Conservation (phyloP, 2,329 filamentous ascomycete genomes). For the Coniella vitis region DNA sequence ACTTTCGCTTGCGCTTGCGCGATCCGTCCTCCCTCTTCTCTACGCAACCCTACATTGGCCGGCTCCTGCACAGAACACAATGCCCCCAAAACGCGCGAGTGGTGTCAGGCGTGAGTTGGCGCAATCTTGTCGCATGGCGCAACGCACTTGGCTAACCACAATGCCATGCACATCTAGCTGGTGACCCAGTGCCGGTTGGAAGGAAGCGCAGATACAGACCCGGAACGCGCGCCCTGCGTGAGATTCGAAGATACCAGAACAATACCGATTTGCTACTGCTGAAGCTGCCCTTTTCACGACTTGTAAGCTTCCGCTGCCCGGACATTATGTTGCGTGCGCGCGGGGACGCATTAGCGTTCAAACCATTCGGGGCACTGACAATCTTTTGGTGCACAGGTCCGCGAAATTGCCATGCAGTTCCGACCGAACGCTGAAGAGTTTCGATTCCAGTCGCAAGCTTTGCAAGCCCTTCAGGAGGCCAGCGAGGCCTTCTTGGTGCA, state of each 20-base stretch:
- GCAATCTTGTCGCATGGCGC: background rate
- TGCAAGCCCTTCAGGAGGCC: constrained; percentile 87
- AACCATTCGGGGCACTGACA: background rate
- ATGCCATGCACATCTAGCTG: constrained; percentile 43
- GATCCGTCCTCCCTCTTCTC: constrained; percentile 1
- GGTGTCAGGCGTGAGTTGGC: constrained; percentile 33
- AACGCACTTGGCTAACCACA: constrained; percentile 19
- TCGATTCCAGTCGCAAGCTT: constrained; percentile 93
- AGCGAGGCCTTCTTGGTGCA: constrained; percentile 95
- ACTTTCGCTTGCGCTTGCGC: constrained; percentile 6
- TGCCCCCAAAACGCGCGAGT: constrained; percentile 24
- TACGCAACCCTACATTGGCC: background rate
- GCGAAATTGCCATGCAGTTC: constrained; percentile 64
- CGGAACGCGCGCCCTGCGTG: constrained; percentile 80
- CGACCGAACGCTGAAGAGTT: constrained; percentile 61
- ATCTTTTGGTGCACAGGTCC: constrained; percentile 37
- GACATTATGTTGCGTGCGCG: background rate
- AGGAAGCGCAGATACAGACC: constrained; percentile 62
- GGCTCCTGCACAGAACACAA: background rate
- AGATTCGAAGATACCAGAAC: constrained; percentile 87
- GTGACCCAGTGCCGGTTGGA: constrained; percentile 61
- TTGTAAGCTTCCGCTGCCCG: constrained; percentile 39
- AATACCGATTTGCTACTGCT: constrained; percentile 79
- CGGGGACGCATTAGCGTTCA: background rate
- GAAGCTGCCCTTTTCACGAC: constrained; percentile 72